Evolutionary conservation across 441 rosid species (phyloP), one percentile per base, ranked within the genome.

Genomic region (Corymbia calophylla): DNA sequence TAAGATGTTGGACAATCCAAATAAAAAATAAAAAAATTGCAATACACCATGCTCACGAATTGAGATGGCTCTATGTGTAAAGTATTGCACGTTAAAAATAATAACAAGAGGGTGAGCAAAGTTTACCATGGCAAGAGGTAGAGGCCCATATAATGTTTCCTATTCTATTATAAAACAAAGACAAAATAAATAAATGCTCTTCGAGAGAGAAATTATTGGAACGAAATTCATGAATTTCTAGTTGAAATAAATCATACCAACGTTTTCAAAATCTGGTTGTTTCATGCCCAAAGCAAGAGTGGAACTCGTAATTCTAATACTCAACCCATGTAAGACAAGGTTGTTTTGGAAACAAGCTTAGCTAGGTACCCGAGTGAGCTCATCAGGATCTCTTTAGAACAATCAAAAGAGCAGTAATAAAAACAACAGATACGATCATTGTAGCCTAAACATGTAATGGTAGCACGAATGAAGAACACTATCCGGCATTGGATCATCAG

Each of bases 61-160:
- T 32, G 80, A 68, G 80, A 68, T 68, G 47, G 80, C 80, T 68
- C 47, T n/a, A n/a, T 32, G 32, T 7, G 17, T 25, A 73, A 11
- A 39, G 29, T 39, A 12, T 21, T 23, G 51, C 51, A 21, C 11
- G 51, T 73, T 19, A 19, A 39, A 73, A 32, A 53, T 25, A 60
- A 47, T 35, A 44, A 58, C 17, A 27, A 54, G 18, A 25, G 12
- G 19, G 32, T 56, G 58, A 12, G 53, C n/a, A 8, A 48, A 19
- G 60, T n/a, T 86, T 90, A 93, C 94, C 90, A 60, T 88, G 95
- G 94, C 3, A 94, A 93, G 81, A 91, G 77, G 91, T 92, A 93
- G 47, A 92, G 92, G 58, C 89, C 53, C 32, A 93, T 47, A 92
- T 86, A 58, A 92, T 90, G 86, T 93, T 92, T 23, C 95, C 95